A percentile compares a stretch with the other conserved stretches of the same genome.
phyloP scores from a whole-genome alignment of 2,329 filamentous ascomycete genomes.

The Alternaria novae-zelandiae region DNA sequence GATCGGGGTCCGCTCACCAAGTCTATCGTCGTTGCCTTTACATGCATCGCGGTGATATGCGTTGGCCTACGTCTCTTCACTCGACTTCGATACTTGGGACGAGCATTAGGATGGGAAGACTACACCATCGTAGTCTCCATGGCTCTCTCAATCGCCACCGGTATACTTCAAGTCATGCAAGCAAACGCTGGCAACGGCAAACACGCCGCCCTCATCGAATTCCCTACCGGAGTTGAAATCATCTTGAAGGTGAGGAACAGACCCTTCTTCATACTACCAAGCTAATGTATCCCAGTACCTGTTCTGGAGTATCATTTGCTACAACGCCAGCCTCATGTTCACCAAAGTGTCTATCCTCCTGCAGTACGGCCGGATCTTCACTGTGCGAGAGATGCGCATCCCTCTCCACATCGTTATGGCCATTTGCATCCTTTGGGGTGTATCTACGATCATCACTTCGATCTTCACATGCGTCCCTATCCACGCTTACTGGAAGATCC shows the following conservation, averaged over 20 bases:
- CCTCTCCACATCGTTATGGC: conserved; percentile 30
- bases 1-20: conserved; percentile 22
- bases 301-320: conserved; percentile 35
- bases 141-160: conserved; percentile 18
- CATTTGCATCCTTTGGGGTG: conserved; percentile 25
- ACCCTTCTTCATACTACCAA: neutral
- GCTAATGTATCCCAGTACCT: conserved; percentile 26
- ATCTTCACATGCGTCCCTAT: conserved; percentile 32
- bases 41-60: conserved; percentile 23
- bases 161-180: conserved; percentile 24
- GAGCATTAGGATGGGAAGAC: conserved; percentile 31
- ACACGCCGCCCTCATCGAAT: conserved; percentile 29
- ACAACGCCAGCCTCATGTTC: conserved; percentile 28
- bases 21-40: conserved; percentile 26
- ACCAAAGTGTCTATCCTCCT: conserved; percentile 39
- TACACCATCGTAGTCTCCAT: conserved; percentile 27
- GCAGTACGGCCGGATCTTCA: conserved; percentile 38
- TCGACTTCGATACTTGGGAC: conserved; percentile 18
- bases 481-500: conserved; percentile 28
- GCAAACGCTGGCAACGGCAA: conserved; percentile 28
- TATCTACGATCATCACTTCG: conserved; percentile 13
- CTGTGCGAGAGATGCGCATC: conserved; percentile 27
- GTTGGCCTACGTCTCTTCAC: conserved; percentile 30
- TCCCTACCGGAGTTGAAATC: conserved; percentile 8
- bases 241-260: conserved; percentile 17